These are phyloP conservation scores for Hymenoscyphus repandus DNA, from an alignment of 2,329 filamentous ascomycete genomes.

Conservation along the genomic window DNA sequence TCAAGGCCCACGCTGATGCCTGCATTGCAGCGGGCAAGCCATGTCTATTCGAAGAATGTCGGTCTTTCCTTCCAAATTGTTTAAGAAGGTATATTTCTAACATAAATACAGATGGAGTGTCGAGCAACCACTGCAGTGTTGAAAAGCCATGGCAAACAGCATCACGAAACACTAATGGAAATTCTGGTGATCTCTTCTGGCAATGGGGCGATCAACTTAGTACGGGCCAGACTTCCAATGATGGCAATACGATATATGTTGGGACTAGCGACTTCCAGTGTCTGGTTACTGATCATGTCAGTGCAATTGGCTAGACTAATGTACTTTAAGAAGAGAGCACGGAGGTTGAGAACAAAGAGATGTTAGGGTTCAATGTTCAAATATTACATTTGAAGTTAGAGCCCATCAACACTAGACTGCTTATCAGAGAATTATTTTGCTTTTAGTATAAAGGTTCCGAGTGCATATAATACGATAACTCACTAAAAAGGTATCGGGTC, in stretches of 20 bases:
- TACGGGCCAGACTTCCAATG: constrained; percentile 10
- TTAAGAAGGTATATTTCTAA: neutral
- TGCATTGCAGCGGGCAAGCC: constrained; percentile 36
- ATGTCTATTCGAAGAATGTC: constrained; percentile 37
- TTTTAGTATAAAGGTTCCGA: too few species aligned
- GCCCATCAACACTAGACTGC: too few species aligned
- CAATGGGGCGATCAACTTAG: constrained; percentile 24
- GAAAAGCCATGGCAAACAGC: constrained; percentile 22
- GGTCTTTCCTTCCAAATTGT: constrained; percentile 25
- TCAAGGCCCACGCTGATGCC: constrained; percentile 38
- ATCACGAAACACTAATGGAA: constrained; percentile 15
- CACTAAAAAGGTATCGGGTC: too few species aligned
- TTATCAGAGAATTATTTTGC: too few species aligned
- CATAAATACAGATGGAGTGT: neutral
- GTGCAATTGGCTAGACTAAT: neutral
- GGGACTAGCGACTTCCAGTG: constrained; percentile 1
- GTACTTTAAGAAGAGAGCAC: neutral
- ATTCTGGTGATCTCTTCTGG: constrained; percentile 27
- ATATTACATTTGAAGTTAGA: too few species aligned
- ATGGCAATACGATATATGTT: constrained; percentile 26
- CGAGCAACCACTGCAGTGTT: constrained; percentile 8
- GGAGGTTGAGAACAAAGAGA: neutral
- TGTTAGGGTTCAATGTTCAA: too few species aligned
- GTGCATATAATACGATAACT: too few species aligned
- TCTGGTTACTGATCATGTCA: neutral